phyloP scores from a whole-genome alignment of 1,284 basidiomycete genomes.

The Trichosporon sp. region DNA sequence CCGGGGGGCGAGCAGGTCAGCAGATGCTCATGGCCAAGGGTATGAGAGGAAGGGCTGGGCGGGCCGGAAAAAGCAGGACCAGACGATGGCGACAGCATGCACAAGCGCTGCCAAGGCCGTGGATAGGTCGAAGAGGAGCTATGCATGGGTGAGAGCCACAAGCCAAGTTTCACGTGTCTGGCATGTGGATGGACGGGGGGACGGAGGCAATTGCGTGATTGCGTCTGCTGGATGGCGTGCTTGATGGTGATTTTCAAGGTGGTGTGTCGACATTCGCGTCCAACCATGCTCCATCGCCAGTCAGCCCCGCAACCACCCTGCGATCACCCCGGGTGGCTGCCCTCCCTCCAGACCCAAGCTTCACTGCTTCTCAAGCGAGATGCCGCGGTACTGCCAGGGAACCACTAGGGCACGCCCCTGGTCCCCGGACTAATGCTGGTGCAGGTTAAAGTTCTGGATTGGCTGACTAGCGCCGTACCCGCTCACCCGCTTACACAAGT shows the following conservation, averaged over 20 bases:
- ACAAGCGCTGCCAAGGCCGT: background rate
- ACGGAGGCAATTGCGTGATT: constrained; percentile 19
- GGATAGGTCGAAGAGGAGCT: background rate
- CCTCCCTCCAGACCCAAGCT: background rate
- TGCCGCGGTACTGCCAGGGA: background rate
- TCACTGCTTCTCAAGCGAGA: background rate
- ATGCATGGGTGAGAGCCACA: background rate
- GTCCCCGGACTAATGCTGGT: background rate
- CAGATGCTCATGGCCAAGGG: background rate
- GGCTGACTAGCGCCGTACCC: background rate
- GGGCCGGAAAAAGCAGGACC: background rate
- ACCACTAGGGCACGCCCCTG: background rate
- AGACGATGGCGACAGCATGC: background rate
- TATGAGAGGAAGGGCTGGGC: background rate
- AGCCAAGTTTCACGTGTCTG: background rate
- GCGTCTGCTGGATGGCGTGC: constrained; percentile 4
- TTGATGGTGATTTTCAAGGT: constrained; percentile 2
- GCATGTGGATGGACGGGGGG: background rate
- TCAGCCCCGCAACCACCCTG: no score
- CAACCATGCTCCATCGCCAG: constrained; percentile 2
- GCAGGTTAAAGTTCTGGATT: background rate
- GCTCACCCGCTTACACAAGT: no score
- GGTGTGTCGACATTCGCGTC: constrained; percentile 1
- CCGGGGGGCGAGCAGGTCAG: background rate
- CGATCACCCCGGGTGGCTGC: background rate